Base-by-base conservation (phyloP, 192 early-diverging fungal species). In the Martensiomyces pterosporus region DNA sequence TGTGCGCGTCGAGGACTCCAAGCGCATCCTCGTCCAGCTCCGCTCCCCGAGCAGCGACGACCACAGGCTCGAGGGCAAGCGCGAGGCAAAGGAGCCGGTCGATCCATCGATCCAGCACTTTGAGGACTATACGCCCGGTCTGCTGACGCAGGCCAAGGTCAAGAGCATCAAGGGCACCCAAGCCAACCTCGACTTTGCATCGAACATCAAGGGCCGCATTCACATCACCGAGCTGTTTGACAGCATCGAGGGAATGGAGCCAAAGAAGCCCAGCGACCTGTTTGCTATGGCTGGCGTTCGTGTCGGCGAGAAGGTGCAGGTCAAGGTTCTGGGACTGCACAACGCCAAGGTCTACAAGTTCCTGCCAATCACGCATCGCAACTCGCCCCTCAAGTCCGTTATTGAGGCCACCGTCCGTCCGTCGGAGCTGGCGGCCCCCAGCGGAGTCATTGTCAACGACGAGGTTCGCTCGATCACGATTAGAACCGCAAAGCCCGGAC, bases 211-310 rank as follows among this genome's bases (percentile, higher is more conserved):
- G 52, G 90, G 87, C 14, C 80, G 87, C 32, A 47, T 93, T 42
- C 88, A 91, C 51, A 53, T 83, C 33, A 80, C 84, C n/a, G 85
- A 93, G 68, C 56, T 85, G 2, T 53, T 58, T 29, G 83, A 86
- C 46, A 42, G 46, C 16, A 47, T 21, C 10, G 61, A 70, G 9
- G 39, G 79, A 22, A 22, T 43, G 4, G 50, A 67, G 19, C 47
- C 49, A 15, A 73, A 61, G 46, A 41, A 40, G 10, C 19, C 69
- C 4, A 36, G 14, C 6, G 49, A 76, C 8, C 48, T 57, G 22
- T 76, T 76, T 54, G 57, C 44, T 1, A 41, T 52, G 18, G 57
- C 59, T 2, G 66, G 73, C 16, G 50, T 76, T 2, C 35, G 26
- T 14, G 13, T 23, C 0, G 79, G 77, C 10, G 47, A 59, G 13